phyloP scores from a whole-genome alignment of 2,329 filamentous ascomycete genomes.

The Phialemoniopsis sp. region DNA sequence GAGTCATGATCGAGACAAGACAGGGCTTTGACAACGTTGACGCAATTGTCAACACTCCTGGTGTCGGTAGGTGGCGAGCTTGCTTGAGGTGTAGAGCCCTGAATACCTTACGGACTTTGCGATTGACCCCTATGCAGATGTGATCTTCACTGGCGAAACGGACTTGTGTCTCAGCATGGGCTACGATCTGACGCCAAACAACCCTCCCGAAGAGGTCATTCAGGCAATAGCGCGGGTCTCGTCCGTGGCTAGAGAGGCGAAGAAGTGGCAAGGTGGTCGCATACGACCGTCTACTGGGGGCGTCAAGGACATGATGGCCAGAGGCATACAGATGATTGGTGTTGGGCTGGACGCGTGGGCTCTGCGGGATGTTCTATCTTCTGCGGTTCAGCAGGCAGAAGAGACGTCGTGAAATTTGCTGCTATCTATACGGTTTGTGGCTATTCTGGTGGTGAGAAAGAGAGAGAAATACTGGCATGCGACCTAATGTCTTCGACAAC shows the following conservation, averaged over 20 bases:
- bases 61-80: background rate
- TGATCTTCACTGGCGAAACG: background rate
- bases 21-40: background rate
- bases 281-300: constrained; percentile 1
- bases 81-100: no score
- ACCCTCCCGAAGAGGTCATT: background rate
- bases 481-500: no score
- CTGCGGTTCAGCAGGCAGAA: no score
- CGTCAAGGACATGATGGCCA: background rate
- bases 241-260: background rate
- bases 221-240: no score
- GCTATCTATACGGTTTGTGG: no score
- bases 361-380: background rate
- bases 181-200: background rate
- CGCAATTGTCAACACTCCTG: background rate
- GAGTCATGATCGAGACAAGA: background rate
- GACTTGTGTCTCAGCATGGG: background rate
- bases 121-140: no score
- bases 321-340: constrained; percentile 1
- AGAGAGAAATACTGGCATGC: no score
- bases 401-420: no score
- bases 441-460: no score
- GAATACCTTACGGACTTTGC: no score
- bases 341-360: background rate
- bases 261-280: background rate